Base-by-base conservation (phyloP, 2,329 filamentous ascomycete genomes). In the Sclerotinia trifoliorum region DNA sequence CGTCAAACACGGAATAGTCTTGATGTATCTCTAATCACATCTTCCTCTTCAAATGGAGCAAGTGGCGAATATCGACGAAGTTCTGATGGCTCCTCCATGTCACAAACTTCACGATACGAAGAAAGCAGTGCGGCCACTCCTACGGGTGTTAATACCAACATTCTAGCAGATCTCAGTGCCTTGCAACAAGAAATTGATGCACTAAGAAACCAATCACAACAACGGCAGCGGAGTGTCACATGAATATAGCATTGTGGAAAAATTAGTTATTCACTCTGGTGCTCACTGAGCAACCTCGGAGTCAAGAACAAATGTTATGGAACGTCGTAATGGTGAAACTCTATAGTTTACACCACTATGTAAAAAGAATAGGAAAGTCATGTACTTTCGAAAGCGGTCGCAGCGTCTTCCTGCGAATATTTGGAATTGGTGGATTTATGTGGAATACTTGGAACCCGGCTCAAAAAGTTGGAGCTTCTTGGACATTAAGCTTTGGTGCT, bases 181-280 rank as follows among this genome's bases (percentile, higher is more conserved):
- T 79, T 94, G 71, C 90, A 92, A 78, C 85, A 85, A 75, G 91
- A 94, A 75, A 90, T 94, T 51, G 90, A 94, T 78, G 90, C 86
- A 5, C 75, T 90, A 56, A 81, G 85, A 73, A 82, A 80, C 10
- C 79, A 78, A 72, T 80, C 78, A 57, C 65, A 67, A 26, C 65
- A 61, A 35, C 44, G 65, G 48, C 65, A 67, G 48, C 57, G 65
- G 46, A 67, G 56, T 26, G 65, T 54, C 48, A 67, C 65, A 52
- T 67, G 65, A 67, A 54, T 35, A 24, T 8, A 19, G 19, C 19
- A 17, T 8, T 19, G 19, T n/a, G 17, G 17, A 21, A n/a, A 24
- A 49, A 26, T 19, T 15, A 5, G 7, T 63, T 49, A 26, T 32
- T 21, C 6, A 13, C 21, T 24, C 3, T n/a, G 32, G 35, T 15